Percentiles rank a stretch among this genome's conserved stretches.
Evolutionary conservation across 2,329 filamentous ascomycete genomes (phyloP).

Genomic region (Pseudocercospora pini-densiflorae): DNA sequence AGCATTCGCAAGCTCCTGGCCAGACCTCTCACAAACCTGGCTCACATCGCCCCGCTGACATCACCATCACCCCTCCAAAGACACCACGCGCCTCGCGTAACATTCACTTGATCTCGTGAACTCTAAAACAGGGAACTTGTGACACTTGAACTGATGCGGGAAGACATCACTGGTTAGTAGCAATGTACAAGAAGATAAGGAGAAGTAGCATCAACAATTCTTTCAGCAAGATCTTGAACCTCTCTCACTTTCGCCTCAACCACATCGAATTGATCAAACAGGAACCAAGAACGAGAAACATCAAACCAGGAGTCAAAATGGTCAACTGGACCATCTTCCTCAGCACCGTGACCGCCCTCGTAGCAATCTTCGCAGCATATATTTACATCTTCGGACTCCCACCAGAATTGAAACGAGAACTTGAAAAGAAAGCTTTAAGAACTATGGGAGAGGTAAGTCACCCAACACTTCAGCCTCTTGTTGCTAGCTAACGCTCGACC

Average conservation of each 20-base stretch:
- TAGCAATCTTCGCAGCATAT: slow-evolving; percentile 44
- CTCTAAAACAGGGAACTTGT: slow-evolving; percentile 7
- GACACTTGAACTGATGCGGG: neutral
- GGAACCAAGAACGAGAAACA: neutral
- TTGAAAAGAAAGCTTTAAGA: slow-evolving; percentile 52
- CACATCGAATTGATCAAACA: neutral
- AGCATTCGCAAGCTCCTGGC: neutral
- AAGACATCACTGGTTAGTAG: neutral
- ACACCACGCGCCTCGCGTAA: slow-evolving; percentile 4
- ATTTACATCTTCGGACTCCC: slow-evolving; percentile 56
- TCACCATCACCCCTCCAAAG: neutral
- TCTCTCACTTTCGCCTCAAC: no score
- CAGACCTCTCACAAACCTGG: neutral
- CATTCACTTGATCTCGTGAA: slow-evolving; percentile 11
- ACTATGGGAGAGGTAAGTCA: slow-evolving; percentile 52
- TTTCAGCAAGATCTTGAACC: no score
- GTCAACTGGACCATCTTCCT: slow-evolving; percentile 28
- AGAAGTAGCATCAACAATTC: neutral
- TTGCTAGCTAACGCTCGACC: neutral
- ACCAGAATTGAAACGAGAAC: slow-evolving; percentile 50
- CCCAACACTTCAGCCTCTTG: neutral
- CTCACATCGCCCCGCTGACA: neutral
- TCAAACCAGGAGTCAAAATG: slow-evolving; percentile 1
- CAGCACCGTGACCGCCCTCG: slow-evolving; percentile 39
- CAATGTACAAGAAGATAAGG: neutral